Conservation (phyloP, 345 rosid genomes). For the Noccaea caerulescens region DNA sequence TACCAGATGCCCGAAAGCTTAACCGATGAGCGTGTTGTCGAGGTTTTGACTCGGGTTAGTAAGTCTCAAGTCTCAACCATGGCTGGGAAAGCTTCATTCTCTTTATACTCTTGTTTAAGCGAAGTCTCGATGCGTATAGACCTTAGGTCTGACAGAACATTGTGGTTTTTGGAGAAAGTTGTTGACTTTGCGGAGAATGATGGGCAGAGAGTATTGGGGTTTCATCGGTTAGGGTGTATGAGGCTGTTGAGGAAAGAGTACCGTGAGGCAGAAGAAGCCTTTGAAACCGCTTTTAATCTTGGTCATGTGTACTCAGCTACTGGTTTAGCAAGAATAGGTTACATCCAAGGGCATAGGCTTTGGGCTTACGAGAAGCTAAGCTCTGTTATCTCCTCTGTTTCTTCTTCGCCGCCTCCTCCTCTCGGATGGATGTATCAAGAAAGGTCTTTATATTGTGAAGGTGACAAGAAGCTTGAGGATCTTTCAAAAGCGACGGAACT, state of each 20-base stretch:
- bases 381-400: conserved; percentile 68
- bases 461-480: conserved; percentile 77
- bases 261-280: conserved; percentile 73
- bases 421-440: conserved; percentile 98
- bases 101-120: conserved; percentile 80
- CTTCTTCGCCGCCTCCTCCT: conserved; percentile 50
- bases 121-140: conserved; percentile 86
- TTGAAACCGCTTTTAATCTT: conserved; percentile 64
- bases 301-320: conserved; percentile 81
- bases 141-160: conserved; percentile 69
- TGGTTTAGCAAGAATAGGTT: conserved; percentile 85
- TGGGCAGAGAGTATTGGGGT: conserved; percentile 74
- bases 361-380: conserved; percentile 80
- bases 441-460: conserved; percentile 88
- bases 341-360: conserved; percentile 63
- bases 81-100: conserved; percentile 79
- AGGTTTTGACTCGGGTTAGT: conserved; percentile 59
- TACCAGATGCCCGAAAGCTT: conserved; percentile 78
- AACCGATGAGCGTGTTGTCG: conserved; percentile 70
- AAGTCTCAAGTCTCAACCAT: conserved; percentile 64
- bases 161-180: conserved; percentile 64
- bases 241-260: conserved; percentile 83
- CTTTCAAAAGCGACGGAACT: conserved; percentile 82
- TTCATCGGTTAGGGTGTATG: conserved; percentile 90
- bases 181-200: conserved; percentile 74